Evolutionary conservation across 805 yeast species (phyloP), one percentile per base, ranked within the genome.

Genomic region (Vanderwaltozyma tropicalis): DNA sequence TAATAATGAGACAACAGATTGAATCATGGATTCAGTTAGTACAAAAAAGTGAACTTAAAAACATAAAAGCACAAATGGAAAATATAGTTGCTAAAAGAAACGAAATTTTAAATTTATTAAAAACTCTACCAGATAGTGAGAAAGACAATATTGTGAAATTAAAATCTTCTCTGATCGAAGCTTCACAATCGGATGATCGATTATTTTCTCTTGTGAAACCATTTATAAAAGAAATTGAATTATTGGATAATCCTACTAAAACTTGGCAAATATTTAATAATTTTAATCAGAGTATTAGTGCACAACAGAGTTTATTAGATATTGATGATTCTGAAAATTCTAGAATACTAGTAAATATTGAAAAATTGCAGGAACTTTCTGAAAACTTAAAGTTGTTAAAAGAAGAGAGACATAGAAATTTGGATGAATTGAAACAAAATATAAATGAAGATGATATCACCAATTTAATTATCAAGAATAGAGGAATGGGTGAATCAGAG

Each of bases 371-470:
- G 40, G 66, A 71, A n/a, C 56, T 69, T 14, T 62, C 80, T 32
- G 74, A 72, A 34, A 79, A 78, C 39, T 66, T 89, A 50, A 73
- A 73, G 40, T 66, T 72, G 31, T 54, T 86, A 41, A 76, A 76
- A 48, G 64, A 71, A 24, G 92, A 83, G 54, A 74, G 94, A 32
- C 56, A 64, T 5, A 66, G 74, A 28, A 68, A 80, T 2, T 64
- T 83, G 26, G 68, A 68, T 2, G 84, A 78, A 35, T 66, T 89
- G 50, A 86, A 86, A 52, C 69, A 66, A 6, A 72, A 72, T 34
- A 77, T 83, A 25, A 92, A 79, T 49, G 67, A 70, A 12, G 97
- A 89, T 60, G 96, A 89, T 53, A 85, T 87, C 35, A 80, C 95
- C 0, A 78, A 80, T 37, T 65, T 79, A 11, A 66, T 89, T 24